phyloP scores from a whole-genome alignment of 257 asterid species.

The Coffea eugenioides region DNA sequence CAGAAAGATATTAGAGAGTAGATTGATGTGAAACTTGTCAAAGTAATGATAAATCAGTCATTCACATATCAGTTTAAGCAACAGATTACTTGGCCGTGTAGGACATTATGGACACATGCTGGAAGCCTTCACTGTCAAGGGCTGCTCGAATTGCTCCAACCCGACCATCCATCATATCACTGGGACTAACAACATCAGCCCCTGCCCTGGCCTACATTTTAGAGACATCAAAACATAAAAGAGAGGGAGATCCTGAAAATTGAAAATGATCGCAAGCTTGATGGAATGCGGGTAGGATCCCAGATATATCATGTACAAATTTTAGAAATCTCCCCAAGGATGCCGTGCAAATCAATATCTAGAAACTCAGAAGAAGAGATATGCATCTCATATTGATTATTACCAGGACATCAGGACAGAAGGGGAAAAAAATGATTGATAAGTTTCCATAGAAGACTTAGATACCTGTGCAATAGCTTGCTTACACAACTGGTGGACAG shows the following conservation, averaged over 20 bases:
- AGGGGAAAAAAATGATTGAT: background rate
- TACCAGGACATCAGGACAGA: background rate
- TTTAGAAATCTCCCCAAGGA: background rate
- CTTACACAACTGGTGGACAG: conserved; percentile 90
- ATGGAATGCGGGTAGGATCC: background rate
- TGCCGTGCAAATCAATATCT: background rate
- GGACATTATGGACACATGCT: conserved; percentile 88
- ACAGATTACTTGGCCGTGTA: conserved; percentile 80
- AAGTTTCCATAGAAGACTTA: background rate
- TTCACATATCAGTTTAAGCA: background rate
- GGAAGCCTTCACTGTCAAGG: conserved; percentile 88
- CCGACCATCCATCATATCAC: conserved; percentile 99
- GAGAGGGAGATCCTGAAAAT: background rate
- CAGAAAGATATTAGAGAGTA: no score
- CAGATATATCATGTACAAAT: background rate
- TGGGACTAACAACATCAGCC: conserved; percentile 97
- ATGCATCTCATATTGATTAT: background rate
- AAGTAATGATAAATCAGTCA: background rate
- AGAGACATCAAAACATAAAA: conserved; percentile 4
- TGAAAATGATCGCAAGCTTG: conserved; percentile 3
- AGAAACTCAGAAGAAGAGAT: conserved; percentile 6
- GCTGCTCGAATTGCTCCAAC: conserved; percentile 92
- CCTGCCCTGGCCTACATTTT: conserved; percentile 83
- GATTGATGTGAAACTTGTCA: background rate
- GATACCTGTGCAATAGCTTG: conserved; percentile 95